A percentile compares a stretch with the other conserved stretches of the same genome.
Conservation (phyloP, 2,329 filamentous ascomycete species). For the Colletotrichum sp. region DNA sequence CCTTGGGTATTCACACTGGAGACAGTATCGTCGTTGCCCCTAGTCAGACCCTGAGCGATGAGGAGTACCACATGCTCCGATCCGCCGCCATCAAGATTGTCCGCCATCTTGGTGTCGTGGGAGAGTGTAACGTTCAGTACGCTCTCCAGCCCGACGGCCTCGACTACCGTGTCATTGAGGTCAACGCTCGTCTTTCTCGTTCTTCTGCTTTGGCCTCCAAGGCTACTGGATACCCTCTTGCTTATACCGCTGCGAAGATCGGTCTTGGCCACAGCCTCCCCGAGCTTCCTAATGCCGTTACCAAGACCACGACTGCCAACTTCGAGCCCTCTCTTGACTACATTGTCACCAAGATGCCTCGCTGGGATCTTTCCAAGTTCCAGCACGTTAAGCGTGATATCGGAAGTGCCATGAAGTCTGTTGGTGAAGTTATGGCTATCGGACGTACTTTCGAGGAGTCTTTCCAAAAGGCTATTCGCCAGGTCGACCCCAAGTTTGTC, state of each 20-base stretch:
- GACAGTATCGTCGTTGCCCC: constrained; percentile 98
- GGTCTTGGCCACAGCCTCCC: constrained; percentile 94
- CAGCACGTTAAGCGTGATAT: constrained; percentile 98
- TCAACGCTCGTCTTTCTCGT: constrained; percentile 97
- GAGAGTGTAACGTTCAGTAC: constrained; percentile 91
- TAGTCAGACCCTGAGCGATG: constrained; percentile 94
- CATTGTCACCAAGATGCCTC: constrained; percentile 97
- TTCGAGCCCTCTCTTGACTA: constrained; percentile 98
- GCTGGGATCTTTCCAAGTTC: constrained; percentile 99
- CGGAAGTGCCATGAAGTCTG: constrained; percentile 98
- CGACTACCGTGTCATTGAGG: constrained; percentile 98
- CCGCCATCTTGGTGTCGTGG: constrained; percentile 93
- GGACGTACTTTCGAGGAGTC: constrained; percentile 98
- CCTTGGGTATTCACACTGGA: constrained; percentile 95
- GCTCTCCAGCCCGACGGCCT: constrained; percentile 94
- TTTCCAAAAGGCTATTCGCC: constrained; percentile 97
- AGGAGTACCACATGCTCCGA: constrained; percentile 99
- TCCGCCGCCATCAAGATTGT: constrained; percentile 98
- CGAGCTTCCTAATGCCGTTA: constrained; percentile 96
- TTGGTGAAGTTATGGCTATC: constrained; percentile 99
- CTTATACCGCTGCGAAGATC: constrained; percentile 98
- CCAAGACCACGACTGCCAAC: constrained; percentile 98
- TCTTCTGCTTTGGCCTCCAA: constrained; percentile 97
- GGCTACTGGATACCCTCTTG: constrained; percentile 95
- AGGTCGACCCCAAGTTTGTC: constrained; percentile 90